Conservation (phyloP, 1,284 basidiomycete genomes). For the Paramarasmius palmivorus region DNA sequence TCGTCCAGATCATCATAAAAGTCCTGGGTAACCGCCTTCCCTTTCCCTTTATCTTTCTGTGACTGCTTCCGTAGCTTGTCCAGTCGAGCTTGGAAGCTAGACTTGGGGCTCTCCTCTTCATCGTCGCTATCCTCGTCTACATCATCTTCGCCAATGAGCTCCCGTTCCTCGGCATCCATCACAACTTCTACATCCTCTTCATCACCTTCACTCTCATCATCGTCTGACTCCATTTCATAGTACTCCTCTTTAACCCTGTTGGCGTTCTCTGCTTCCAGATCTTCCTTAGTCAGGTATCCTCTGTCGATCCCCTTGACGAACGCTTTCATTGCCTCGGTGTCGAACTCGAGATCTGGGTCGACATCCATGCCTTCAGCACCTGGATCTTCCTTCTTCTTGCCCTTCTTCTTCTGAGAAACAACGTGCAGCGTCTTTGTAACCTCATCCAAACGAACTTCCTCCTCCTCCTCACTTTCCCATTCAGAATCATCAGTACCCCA, state of each 20-base stretch:
- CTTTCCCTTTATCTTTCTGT: constrained; percentile 7
- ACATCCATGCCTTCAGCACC: constrained; percentile 56
- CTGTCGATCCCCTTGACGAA: constrained; percentile 60
- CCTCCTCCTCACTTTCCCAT: constrained; percentile 18
- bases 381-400: constrained; percentile 20
- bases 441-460: constrained; percentile 26
- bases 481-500: constrained; percentile 58
- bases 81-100: constrained; percentile 56
- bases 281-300: constrained; percentile 61
- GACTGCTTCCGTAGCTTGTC: constrained; percentile 39
- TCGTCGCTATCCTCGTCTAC: constrained; percentile 38
- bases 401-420: constrained; percentile 5
- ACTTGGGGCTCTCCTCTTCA: constrained; percentile 43
- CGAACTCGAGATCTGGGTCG: constrained; percentile 52
- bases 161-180: constrained; percentile 37
- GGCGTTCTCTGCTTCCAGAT: constrained; percentile 55
- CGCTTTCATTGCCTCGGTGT: constrained; percentile 48
- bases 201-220: constrained; percentile 23
- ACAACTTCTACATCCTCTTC: constrained; percentile 34
- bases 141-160: constrained; percentile 42
- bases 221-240: constrained; percentile 24
- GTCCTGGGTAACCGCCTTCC: constrained; percentile 25
- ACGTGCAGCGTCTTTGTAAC: constrained; percentile 3
- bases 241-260: constrained; percentile 58
- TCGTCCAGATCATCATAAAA: constrained; percentile 51